Evolutionary conservation across 345 rosid genomes (phyloP), one percentile per base, ranked within the genome.

Genomic region (Aquilaria yunnanensis): DNA sequence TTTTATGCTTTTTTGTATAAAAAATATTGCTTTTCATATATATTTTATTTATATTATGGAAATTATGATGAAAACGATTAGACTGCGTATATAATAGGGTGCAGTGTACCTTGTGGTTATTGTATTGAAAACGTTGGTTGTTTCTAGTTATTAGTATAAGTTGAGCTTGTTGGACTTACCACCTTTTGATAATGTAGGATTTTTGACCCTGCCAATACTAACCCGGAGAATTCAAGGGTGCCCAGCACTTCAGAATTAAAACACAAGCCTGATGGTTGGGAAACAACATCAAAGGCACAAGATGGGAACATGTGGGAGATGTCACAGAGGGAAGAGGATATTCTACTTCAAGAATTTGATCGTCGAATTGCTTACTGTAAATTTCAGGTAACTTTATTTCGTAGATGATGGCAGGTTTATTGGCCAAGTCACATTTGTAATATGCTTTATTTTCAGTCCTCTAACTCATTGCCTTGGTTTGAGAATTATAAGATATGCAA

Each of bases 261-360:
- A 67, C 86, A 79, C 73, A 94, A 90, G 78, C 96, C 99, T 12
- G 97, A 86, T 72, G 97, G 99, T 16, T 94, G 99, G 99, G 96
- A 94, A 81, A 82, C 97, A 66, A 82, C 86, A 7, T 70, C 92
- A 14, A 90, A 83, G 73, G 81, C 77, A 30, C 89, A 82, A 68
- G 99, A 90, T 58, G 97, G 92, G 23, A 90, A 82, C 61, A 69
- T 88, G 48, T 94, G 97, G 99, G 97, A 90, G 56, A 88, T 94
- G 97, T 81, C 97, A 63, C 96, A 90, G 75, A 86, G 99, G 70
- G 97, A 94, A 70, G 99, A 90, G 75, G 96, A 94, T 66, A 88
- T 90, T 75, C 86, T 90, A 34, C 85, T 90, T 51, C 97, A 94
- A 78, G 97, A 94, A 77, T 90, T 85, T 62, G 99, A 94, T 66